Percentiles rank a stretch among this genome's conserved stretches.
Evolutionary conservation across 1,284 basidiomycete genomes (phyloP).

Genomic region (Violaceomyces palustris): DNA sequence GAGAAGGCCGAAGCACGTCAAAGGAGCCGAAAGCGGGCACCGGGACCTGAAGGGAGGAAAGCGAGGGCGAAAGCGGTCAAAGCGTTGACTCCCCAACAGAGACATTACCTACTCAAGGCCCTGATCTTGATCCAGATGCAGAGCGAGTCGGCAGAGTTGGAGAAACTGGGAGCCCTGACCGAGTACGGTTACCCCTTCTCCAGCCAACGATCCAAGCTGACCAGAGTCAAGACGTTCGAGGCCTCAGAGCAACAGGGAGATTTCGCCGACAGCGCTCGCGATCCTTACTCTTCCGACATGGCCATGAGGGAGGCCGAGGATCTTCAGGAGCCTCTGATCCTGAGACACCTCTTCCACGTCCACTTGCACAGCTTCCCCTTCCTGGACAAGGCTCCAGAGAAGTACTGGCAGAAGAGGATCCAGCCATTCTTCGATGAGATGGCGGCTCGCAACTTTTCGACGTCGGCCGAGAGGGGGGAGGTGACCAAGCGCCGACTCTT

Average conservation of each 20-base stretch:
- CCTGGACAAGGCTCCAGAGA: conserved; percentile 38
- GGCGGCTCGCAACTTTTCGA: conserved; percentile 38
- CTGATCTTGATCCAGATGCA: conserved; percentile 50
- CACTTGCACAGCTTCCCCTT: conserved; percentile 43
- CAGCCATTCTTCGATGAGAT: conserved; percentile 48
- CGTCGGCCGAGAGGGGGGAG: conserved; percentile 43
- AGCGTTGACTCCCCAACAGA: conserved; percentile 40
- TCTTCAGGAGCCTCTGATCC: conserved; percentile 40
- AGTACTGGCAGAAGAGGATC: conserved; percentile 48
- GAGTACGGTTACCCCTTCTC: conserved; percentile 49
- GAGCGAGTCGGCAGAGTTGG: conserved; percentile 40
- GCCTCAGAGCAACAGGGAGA: conserved; percentile 20
- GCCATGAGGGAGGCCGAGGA: conserved; percentile 29
- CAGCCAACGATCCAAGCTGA: conserved; percentile 29
- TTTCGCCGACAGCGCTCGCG: conserved; percentile 30
- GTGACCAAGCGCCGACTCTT: conserved; percentile 41
- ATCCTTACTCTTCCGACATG: conserved; percentile 41
- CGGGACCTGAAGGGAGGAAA: conserved; percentile 10
- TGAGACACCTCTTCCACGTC: conserved; percentile 50
- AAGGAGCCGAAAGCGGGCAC: conserved; percentile 13
- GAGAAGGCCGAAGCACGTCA: conserved; percentile 18
- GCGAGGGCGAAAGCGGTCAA: conserved; percentile 12
- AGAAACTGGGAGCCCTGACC: conserved; percentile 40
- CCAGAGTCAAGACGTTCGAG: conserved; percentile 34
- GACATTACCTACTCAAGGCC: conserved; percentile 48